These are phyloP conservation scores for Microbotryum saponariae DNA, from an alignment of 1,284 basidiomycete species.

Conservation along the genomic window DNA sequence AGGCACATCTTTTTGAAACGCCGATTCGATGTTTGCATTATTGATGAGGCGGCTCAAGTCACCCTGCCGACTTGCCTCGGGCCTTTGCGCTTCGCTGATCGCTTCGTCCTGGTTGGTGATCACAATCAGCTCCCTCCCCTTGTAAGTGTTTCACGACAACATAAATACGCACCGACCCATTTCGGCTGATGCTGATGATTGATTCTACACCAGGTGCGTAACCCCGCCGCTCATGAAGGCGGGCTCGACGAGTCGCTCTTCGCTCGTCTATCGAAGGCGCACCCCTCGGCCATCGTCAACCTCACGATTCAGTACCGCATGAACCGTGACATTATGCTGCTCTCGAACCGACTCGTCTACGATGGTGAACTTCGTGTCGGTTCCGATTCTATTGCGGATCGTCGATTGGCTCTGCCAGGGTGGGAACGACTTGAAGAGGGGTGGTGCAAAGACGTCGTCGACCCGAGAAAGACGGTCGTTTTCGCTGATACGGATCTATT, in stretches of 20 bases:
- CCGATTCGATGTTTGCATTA: slow-evolving; percentile 92
- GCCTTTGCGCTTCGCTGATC: slow-evolving; percentile 79
- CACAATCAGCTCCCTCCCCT: slow-evolving; percentile 94
- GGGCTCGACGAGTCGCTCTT: slow-evolving; percentile 89
- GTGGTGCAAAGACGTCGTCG: slow-evolving; percentile 63
- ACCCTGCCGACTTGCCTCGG: slow-evolving; percentile 92
- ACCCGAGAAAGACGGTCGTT: slow-evolving; percentile 70
- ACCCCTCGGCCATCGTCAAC: slow-evolving; percentile 73
- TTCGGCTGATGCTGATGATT: no score
- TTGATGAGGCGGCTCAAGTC: slow-evolving; percentile 97
- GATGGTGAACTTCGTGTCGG: slow-evolving; percentile 70
- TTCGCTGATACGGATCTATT: slow-evolving; percentile 86
- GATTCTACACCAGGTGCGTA: slow-evolving; percentile 57
- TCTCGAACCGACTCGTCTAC: slow-evolving; percentile 88
- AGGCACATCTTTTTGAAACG: slow-evolving; percentile 77
- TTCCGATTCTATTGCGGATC: slow-evolving; percentile 58
- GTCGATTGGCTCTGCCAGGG: slow-evolving; percentile 53
- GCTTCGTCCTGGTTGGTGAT: slow-evolving; percentile 90
- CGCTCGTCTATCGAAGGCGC: slow-evolving; percentile 72
- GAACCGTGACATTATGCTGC: slow-evolving; percentile 90
- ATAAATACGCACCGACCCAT: no score
- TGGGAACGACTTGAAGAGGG: slow-evolving; percentile 11
- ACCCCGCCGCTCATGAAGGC: slow-evolving; percentile 64
- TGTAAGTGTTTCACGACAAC: slow-evolving; percentile 46
- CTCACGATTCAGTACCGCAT: slow-evolving; percentile 87